Conservation (phyloP, 768 basidiomycete genomes). For the Lentinula detonsa region DNA sequence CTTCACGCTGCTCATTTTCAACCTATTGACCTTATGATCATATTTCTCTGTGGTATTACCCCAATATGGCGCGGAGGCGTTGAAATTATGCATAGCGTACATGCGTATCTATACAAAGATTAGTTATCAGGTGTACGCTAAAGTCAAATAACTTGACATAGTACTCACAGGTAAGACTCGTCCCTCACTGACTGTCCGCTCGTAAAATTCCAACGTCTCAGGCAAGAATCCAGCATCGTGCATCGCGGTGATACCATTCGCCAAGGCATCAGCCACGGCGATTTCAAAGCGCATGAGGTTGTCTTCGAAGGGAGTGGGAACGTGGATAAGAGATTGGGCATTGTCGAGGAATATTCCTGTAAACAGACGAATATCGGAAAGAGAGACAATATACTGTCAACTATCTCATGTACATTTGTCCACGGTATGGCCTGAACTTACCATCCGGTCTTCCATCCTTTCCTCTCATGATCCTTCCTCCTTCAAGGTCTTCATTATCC, state of each 20-base stretch:
- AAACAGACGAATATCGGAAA: not conserved
- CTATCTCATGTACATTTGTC: no score
- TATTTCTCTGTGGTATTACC: conserved; percentile 1
- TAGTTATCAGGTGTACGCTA: not conserved
- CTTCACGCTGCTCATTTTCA: conserved; percentile 5
- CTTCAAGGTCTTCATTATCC: not conserved
- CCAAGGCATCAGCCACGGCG: not conserved
- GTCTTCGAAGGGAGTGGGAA: not conserved
- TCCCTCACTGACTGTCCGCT: not conserved
- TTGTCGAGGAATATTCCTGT: conserved; percentile 3
- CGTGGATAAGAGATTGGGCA: not conserved
- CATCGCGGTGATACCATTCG: conserved; percentile 4
- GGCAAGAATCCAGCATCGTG: conserved; percentile 5
- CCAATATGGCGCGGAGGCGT: not conserved
- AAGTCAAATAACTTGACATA: not conserved
- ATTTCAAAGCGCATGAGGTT: not conserved
- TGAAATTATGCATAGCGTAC: conserved; percentile 3
- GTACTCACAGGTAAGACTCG: not conserved
- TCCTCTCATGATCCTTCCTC: not conserved
- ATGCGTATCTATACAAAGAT: not conserved
- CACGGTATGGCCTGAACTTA: not conserved
- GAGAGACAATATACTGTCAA: no score
- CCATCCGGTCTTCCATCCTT: not conserved
- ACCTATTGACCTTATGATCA: not conserved
- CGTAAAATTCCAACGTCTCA: conserved; percentile 1